These are phyloP conservation scores for Raphidocelis subcapitata DNA, from an alignment of 139 green algal species.

Conservation along the genomic window DNA sequence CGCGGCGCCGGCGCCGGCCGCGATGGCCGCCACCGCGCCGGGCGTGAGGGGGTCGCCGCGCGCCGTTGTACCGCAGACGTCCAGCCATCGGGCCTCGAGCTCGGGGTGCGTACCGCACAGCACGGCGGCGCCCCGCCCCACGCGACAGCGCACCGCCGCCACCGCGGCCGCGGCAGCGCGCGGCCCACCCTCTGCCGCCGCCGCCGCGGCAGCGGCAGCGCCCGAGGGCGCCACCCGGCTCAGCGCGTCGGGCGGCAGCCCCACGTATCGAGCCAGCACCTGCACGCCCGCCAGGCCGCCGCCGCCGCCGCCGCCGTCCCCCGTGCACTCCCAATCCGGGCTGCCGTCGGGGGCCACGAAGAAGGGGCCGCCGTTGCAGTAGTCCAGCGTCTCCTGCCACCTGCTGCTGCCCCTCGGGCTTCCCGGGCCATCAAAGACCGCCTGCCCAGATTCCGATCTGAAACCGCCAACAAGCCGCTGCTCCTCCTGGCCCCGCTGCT, in stretches of 20 bases:
- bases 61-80: constrained; percentile 15
- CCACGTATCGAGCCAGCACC: constrained; percentile 37
- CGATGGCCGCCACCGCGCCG: too few relatives aligned
- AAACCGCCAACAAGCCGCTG: too few relatives aligned
- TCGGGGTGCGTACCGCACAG: constrained; percentile 68
- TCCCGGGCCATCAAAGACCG: too few relatives aligned
- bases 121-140: constrained; percentile 49
- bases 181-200: neutral
- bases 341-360: constrained; percentile 31
- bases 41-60: too few relatives aligned
- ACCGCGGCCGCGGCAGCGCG: neutral
- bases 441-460: too few relatives aligned
- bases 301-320: too few relatives aligned
- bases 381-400: constrained; percentile 50
- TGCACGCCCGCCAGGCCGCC: constrained; percentile 15
- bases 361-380: constrained; percentile 68
- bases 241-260: neutral
- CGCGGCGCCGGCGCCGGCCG: too few relatives aligned
- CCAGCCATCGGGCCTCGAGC: constrained; percentile 40
- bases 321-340: neutral
- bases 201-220: neutral
- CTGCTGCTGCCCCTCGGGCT: neutral
- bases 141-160: constrained; percentile 25
- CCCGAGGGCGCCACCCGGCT: neutral
- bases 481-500: constrained; percentile 19